A percentile compares a stretch with the other conserved stretches of the same genome.
Conservation (phyloP, 2,329 filamentous ascomycete genomes). For the Scleromitrula shiraiana region DNA sequence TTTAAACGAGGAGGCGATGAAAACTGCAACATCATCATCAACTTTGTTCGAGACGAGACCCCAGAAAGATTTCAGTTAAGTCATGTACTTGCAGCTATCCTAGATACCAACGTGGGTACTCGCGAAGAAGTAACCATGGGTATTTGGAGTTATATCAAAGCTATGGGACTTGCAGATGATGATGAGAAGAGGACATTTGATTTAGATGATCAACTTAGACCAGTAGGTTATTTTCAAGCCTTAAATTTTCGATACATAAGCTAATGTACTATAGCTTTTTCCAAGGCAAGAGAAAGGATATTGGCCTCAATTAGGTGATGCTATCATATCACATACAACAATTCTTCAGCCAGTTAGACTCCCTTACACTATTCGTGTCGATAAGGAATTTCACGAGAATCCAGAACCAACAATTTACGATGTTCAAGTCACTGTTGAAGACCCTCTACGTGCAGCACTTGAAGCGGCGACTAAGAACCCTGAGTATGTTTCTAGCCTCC, state of each 20-base stretch:
- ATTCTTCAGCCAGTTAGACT: conserved; percentile 76
- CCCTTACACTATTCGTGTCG: conserved; percentile 87
- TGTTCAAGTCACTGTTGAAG: conserved; percentile 74
- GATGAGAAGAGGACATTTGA: conserved; percentile 90
- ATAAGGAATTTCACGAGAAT: conserved; percentile 69
- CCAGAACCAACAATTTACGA: conserved; percentile 83
- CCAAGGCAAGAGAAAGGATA: conserved; percentile 58
- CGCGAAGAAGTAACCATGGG: conserved; percentile 82
- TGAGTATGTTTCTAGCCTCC: conserved; percentile 62
- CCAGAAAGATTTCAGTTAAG: conserved; percentile 79
- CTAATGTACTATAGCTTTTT: conserved; percentile 4
- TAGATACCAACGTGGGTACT: conserved; percentile 82
- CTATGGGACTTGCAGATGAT: conserved; percentile 81
- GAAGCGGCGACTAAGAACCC: conserved; percentile 60
- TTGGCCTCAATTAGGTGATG: conserved; percentile 78
- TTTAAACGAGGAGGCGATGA: conserved; percentile 91
- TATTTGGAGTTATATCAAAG: conserved; percentile 89
- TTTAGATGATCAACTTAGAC: conserved; percentile 75
- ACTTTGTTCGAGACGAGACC: conserved; percentile 73
- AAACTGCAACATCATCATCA: conserved; percentile 85
- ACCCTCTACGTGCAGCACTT: conserved; percentile 65
- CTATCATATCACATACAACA: conserved; percentile 68
- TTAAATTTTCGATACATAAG: not conserved
- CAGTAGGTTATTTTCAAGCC: conserved; percentile 44
- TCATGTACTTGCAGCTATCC: conserved; percentile 69